Evolutionary conservation across 1,284 basidiomycete genomes (phyloP), one percentile per base, ranked within the genome.

Genomic region (Ceratobasidium sp.): DNA sequence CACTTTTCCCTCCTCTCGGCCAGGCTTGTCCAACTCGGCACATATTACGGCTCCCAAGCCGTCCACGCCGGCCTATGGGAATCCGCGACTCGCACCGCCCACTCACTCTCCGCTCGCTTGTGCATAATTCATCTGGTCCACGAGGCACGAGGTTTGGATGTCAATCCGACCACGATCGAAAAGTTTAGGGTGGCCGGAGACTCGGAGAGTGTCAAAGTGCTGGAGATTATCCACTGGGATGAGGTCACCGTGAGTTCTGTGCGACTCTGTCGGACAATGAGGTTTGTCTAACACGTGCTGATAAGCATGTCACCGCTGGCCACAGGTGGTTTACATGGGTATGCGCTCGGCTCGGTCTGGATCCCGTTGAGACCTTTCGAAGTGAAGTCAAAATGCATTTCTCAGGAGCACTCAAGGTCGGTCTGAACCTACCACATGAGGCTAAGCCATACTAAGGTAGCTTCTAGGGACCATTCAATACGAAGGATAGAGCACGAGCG

Each of bases 111-210:
- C 41, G 85, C 92, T 0, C 86, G 93, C 1, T 86, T 96, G 30
- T 92, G 92, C 1, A 95, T 96, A 79, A 93, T 96, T 76, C 93
- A 95, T 77, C 87, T 96, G 34, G 93, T 96, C 0, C 93, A 95
- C 78, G 94, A 96, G 82, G 93, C 93, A 0, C 84, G 93, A 32
- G 93, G 94, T 1, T 84, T 96, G 6, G 94, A 96, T 80, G 92
- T 95, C 73, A 94, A 94, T 78, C 94, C 94, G 0, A 84, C 85
- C 14, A 95, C 93, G 2, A 94, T 97, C 76, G 89, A 88, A 73
- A 88, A 89, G 74, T 92, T 95, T 77, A 83, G 85, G 8, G 85
- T 86, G 36, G 89, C 89, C 10, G 83, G 91, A 21, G 93, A 96
- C 79, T 76, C 76, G 12, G 89, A 91, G 73, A 92, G 88, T 70